Evolutionary conservation across 2,329 filamentous ascomycete genomes (phyloP).

Genomic region (Metarhizium album): DNA sequence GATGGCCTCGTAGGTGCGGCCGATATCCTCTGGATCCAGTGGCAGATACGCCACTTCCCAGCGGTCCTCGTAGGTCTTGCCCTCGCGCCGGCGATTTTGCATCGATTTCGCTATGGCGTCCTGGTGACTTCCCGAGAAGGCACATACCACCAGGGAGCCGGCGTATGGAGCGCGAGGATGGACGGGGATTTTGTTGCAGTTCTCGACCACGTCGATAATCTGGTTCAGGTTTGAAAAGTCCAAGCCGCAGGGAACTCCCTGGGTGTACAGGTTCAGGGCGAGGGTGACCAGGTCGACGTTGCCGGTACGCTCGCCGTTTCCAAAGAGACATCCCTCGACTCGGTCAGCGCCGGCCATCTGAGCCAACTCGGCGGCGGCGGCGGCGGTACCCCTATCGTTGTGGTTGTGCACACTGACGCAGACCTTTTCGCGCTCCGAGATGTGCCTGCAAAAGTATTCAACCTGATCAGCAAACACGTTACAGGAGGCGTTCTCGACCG

Average conservation of each 20-base stretch:
- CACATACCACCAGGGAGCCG: slow-evolving; percentile 81
- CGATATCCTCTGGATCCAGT: slow-evolving; percentile 85
- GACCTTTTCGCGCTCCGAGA: slow-evolving; percentile 75
- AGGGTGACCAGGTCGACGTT: slow-evolving; percentile 93
- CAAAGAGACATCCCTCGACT: slow-evolving; percentile 79
- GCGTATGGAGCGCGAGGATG: slow-evolving; percentile 86
- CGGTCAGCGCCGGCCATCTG: slow-evolving; percentile 95
- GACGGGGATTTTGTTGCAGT: slow-evolving; percentile 88
- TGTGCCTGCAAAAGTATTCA: slow-evolving; percentile 85
- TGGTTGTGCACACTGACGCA: slow-evolving; percentile 87
- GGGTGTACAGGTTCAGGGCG: slow-evolving; percentile 87
- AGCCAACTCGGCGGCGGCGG: slow-evolving; percentile 76
- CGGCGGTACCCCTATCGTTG: slow-evolving; percentile 73
- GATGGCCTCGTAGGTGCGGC: slow-evolving; percentile 93
- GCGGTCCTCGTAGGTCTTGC: slow-evolving; percentile 48
- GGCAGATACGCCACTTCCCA: slow-evolving; percentile 92
- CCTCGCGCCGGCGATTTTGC: slow-evolving; percentile 53
- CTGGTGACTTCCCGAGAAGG: slow-evolving; percentile 87
- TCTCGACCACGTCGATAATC: slow-evolving; percentile 82
- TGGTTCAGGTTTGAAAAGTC: slow-evolving; percentile 85
- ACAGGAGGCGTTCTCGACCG: slow-evolving; percentile 87
- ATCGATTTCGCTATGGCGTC: slow-evolving; percentile 94
- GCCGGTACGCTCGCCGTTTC: slow-evolving; percentile 90
- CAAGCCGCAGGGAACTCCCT: slow-evolving; percentile 73
- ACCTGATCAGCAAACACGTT: slow-evolving; percentile 96